Base-by-base conservation (phyloP, 2,329 filamentous ascomycete genomes). In the Epichloe gansuensis region DNA sequence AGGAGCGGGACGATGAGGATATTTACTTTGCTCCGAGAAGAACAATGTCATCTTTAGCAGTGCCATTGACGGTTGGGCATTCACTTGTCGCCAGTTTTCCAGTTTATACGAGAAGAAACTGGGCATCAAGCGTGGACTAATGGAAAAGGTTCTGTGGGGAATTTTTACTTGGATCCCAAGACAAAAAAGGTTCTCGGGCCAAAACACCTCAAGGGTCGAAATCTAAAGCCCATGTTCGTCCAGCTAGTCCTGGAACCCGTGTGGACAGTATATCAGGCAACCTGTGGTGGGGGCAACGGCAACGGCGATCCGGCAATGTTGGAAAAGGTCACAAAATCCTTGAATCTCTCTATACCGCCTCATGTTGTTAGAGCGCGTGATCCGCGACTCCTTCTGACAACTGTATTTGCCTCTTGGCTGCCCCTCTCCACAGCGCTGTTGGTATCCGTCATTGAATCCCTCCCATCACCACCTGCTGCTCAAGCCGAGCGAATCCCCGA, bases 31-130 rank as follows among this genome's bases (percentile, higher is more conserved):
- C 93, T 0, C 93, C 93, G 0, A 98, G 65, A 95, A 91, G 69
- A 96, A 96, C 68, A 98, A 98, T 64, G 93, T 98, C 67, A 97
- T 98, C 58, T 98, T 98, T 67, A 90, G 89, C 72, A 97, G 91
- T 66, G 93, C 93, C 55, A 86, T 95, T 53, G 93, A 98, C 65
- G 93, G 93, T n/a, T 98, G 93, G 93, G 93, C 93, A 3, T 98
- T 98, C 63, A 98, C 93, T 0, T 85, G 95, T 48, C 82, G 90
- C 49, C 93, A 98, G 62, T 98, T 98, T 65, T 91, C 93, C 17
- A 81, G 81, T 39, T 73, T 97, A 31, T 98, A 97, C 64, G 91
- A 97, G 70, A 95, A 91, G 74, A 98, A 98, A 68, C 78, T 98
- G 6, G 91, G 93, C 13, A 94, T 97, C 68, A 97, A 95, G 70